These are phyloP conservation scores for Wickerhamomyces chambardii DNA, from an alignment of 805 yeast genomes.

Conservation along the genomic window DNA sequence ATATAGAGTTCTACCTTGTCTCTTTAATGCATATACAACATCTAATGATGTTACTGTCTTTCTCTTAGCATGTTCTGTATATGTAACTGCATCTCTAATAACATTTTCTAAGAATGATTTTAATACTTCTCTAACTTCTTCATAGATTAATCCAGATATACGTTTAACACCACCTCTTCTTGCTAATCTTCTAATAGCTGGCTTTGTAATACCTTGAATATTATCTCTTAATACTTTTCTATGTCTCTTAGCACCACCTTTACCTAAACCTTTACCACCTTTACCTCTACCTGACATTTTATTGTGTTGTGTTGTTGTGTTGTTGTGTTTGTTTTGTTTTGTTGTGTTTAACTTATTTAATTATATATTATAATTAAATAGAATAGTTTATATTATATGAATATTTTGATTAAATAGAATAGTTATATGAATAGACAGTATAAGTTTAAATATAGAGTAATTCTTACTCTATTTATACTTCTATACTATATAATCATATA, in stretches of 20 bases:
- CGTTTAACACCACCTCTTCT: conserved; percentile 99
- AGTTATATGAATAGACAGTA: conserved; percentile 1
- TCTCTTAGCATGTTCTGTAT: conserved; percentile 99
- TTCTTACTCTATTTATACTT: conserved; percentile 2
- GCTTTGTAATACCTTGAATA: conserved; percentile 99
- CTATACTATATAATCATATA: too few relatives aligned
- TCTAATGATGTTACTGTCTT: conserved; percentile 98
- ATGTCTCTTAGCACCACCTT: conserved; percentile 99
- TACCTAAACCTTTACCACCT: conserved; percentile 99
- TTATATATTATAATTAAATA: too few relatives aligned
- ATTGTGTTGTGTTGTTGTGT: conserved; percentile 15
- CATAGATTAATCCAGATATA: conserved; percentile 97
- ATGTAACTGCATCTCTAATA: conserved; percentile 98
- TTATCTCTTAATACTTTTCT: conserved; percentile 98
- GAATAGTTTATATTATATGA: too few relatives aligned
- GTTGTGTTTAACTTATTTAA: too few relatives aligned
- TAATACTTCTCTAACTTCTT: conserved; percentile 96
- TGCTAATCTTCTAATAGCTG: conserved; percentile 99
- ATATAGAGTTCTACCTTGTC: conserved; percentile 99
- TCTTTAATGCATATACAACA: conserved; percentile 98
- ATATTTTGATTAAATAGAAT: not conserved
- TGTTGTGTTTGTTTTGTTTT: too few relatives aligned
- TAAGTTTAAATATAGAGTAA: not conserved
- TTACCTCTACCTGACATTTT: conserved; percentile 98
- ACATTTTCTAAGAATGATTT: conserved; percentile 95